phyloP scores from a whole-genome alignment of 257 asterid genomes.

The Solanum virginianum region DNA sequence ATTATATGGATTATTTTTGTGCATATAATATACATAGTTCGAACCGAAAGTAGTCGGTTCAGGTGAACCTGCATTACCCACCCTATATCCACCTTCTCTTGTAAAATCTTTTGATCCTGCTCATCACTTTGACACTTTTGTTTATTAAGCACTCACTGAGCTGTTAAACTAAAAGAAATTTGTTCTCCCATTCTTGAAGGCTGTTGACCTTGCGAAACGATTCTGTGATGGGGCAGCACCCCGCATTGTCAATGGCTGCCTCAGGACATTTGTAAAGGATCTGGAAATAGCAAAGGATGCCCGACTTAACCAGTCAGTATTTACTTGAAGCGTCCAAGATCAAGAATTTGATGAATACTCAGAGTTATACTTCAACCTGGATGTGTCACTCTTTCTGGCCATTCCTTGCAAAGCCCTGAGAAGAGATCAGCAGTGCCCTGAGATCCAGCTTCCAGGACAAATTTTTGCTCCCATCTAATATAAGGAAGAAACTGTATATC shows the following conservation, averaged over 20 bases:
- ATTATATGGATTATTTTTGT: neutral
- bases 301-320: conserved; percentile 11
- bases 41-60: neutral
- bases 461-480: neutral
- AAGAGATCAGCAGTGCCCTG: neutral
- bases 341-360: neutral
- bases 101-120: neutral
- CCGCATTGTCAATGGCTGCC: conserved; percentile 81
- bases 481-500: neutral
- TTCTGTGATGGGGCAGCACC: conserved; percentile 98
- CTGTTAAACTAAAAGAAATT: neutral
- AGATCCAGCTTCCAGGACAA: neutral
- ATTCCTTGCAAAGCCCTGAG: neutral
- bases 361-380: neutral
- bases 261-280: conserved; percentile 53
- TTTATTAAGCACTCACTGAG: neutral
- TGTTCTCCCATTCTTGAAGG: conserved; percentile 29
- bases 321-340: conserved; percentile 1
- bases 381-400: neutral
- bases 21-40: neutral
- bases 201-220: conserved; percentile 93
- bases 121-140: neutral
- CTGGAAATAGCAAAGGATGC: conserved; percentile 7
- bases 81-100: neutral
- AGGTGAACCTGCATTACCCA: neutral